A percentile compares a stretch with the other conserved stretches of the same genome.
phyloP scores from a whole-genome alignment of 2,329 filamentous ascomycete species.

The Epichloe baconii region DNA sequence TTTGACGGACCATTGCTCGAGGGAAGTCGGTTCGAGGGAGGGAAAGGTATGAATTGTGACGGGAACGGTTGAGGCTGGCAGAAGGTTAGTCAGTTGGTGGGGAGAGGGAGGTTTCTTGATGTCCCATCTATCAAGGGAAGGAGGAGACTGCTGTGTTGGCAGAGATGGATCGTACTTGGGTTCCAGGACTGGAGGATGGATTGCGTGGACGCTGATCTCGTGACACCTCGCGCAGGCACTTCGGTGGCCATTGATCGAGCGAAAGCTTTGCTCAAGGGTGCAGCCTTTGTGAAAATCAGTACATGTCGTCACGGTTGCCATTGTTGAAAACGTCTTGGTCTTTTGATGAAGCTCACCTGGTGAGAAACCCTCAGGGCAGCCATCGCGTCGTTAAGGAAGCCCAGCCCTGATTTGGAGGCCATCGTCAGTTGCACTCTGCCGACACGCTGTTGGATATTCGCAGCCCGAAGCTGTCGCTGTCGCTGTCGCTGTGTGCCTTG shows the following conservation, averaged over 20 bases:
- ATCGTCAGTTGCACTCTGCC: constrained; percentile 1
- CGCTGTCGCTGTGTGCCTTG: constrained; percentile 5
- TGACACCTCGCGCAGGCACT: constrained; percentile 25
- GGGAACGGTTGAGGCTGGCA: constrained; percentile 49
- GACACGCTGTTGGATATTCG: not conserved
- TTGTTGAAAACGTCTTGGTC: not conserved
- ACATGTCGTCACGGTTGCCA: not conserved
- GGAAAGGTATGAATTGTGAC: constrained; percentile 88
- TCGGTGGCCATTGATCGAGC: constrained; percentile 45
- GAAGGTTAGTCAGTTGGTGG: not conserved
- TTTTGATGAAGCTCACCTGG: constrained; percentile 15
- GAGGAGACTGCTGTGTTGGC: not conserved
- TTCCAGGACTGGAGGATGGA: constrained; percentile 28
- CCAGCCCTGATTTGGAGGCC: constrained; percentile 27
- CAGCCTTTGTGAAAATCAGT: constrained; percentile 16
- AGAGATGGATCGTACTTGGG: constrained; percentile 24
- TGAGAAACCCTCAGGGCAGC: constrained; percentile 33
- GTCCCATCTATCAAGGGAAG: not conserved
- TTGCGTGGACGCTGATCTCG: constrained; percentile 21
- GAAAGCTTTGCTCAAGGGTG: constrained; percentile 25
- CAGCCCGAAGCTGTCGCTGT: too few species aligned
- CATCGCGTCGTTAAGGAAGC: constrained; percentile 40
- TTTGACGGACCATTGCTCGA: constrained; percentile 65
- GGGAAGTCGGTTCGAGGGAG: constrained; percentile 66
- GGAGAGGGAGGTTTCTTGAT: not conserved